These are phyloP conservation scores for Chlamydomonas applanata DNA, from an alignment of 139 green algal species.

Conservation along the genomic window DNA sequence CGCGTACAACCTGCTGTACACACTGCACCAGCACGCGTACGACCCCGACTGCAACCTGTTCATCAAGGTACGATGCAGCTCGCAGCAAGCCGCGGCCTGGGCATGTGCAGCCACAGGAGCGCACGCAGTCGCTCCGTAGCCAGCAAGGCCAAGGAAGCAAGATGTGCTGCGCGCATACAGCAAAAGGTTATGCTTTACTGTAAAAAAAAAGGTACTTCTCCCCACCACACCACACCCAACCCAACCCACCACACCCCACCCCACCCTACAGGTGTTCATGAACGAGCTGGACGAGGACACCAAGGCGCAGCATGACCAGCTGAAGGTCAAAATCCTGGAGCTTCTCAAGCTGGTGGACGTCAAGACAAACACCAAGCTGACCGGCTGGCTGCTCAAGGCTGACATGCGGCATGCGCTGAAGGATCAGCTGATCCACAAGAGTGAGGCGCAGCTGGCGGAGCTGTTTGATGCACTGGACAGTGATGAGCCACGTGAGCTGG, in stretches of 20 bases:
- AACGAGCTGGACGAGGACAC: slow-evolving; percentile 42
- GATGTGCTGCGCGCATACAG: too few relatives aligned
- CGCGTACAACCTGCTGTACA: slow-evolving; percentile 52
- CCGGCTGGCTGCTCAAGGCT: slow-evolving; percentile 46
- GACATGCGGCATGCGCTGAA: slow-evolving; percentile 25
- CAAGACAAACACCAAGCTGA: slow-evolving; percentile 18
- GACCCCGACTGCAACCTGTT: slow-evolving; percentile 55
- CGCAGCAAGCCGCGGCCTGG: too few relatives aligned
- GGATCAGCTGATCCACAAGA: background rate
- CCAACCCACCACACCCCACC: background rate
- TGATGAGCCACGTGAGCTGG: slow-evolving; percentile 36
- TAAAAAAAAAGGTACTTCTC: too few relatives aligned
- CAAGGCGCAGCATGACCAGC: slow-evolving; percentile 26
- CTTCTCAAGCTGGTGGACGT: slow-evolving; percentile 13
- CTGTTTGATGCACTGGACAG: slow-evolving; percentile 44
- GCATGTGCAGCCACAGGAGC: too few relatives aligned
- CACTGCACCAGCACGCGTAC: slow-evolving; percentile 46
- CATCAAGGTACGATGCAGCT: slow-evolving; percentile 16
- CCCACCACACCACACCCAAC: too few relatives aligned
- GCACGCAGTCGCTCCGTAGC: too few relatives aligned
- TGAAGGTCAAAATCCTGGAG: slow-evolving; percentile 24
- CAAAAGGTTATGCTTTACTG: too few relatives aligned
- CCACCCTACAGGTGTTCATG: slow-evolving; percentile 15
- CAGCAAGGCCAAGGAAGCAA: too few relatives aligned
- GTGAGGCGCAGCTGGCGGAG: slow-evolving; percentile 12